phyloP scores from a whole-genome alignment of 441 rosid species.

The Euphorbia celastroides region DNA sequence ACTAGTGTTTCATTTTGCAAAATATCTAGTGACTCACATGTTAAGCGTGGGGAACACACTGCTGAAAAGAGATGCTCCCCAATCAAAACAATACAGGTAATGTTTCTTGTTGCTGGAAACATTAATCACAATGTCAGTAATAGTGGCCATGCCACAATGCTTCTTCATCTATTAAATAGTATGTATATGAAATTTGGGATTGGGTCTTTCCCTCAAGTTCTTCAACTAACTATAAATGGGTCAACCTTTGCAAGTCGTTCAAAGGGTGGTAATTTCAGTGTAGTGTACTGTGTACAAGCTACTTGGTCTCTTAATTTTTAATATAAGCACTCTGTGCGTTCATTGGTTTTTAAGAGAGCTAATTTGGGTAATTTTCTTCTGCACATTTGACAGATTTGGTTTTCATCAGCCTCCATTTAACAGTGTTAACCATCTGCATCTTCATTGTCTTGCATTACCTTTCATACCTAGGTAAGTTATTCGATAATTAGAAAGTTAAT shows the following conservation, averaged over 20 bases:
- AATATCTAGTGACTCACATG: constrained; percentile 64
- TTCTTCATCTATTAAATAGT: not conserved
- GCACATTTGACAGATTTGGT: constrained; percentile 34
- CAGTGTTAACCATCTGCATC: constrained; percentile 83
- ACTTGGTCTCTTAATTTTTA: too few relatives aligned
- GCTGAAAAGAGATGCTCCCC: constrained; percentile 58
- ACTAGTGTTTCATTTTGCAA: not conserved
- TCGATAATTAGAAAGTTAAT: constrained; percentile 8
- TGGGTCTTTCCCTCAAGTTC: not conserved
- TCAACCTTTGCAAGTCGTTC: not conserved
- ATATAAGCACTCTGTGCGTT: not conserved
- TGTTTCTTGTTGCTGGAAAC: constrained; percentile 4
- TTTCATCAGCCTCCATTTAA: constrained; percentile 91
- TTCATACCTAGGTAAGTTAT: constrained; percentile 54
- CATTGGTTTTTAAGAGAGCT: constrained; percentile 2
- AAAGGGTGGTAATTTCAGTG: not conserved
- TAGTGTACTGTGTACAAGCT: not conserved
- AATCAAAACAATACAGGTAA: constrained; percentile 46
- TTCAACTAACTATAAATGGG: not conserved
- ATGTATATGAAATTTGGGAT: not conserved
- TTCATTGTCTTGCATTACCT: constrained; percentile 82
- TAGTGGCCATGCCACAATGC: not conserved
- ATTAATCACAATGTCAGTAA: not conserved
- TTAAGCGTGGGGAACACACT: constrained; percentile 65
- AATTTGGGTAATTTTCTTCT: not conserved